These are phyloP conservation scores for Erysimum cheiri DNA, from an alignment of 441 rosid species.

Conservation along the genomic window DNA sequence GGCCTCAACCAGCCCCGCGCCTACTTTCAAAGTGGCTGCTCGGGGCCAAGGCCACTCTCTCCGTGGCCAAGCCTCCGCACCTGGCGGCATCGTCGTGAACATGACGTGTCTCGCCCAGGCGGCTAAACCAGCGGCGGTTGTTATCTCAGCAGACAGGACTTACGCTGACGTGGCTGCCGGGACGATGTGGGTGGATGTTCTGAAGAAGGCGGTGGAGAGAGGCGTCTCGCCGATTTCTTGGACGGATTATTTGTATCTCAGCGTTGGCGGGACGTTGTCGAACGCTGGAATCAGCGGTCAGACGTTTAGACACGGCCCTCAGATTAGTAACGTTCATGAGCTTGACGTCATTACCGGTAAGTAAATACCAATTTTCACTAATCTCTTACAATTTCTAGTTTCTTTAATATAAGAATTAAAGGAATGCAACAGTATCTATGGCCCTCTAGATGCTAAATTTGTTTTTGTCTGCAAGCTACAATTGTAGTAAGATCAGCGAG, in stretches of 20 bases:
- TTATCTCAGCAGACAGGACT: slow-evolving; percentile 38
- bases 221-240: slow-evolving; percentile 83
- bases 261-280: slow-evolving; percentile 93
- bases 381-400: not conserved
- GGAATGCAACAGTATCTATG: slow-evolving; percentile 1
- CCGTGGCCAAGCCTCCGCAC: slow-evolving; percentile 80
- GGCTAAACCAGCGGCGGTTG: slow-evolving; percentile 44
- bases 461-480: slow-evolving; percentile 16
- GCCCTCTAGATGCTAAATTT: not conserved
- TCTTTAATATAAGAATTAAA: not conserved
- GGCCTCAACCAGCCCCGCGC: not conserved
- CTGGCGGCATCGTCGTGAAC: slow-evolving; percentile 72
- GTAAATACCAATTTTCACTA: not conserved
- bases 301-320: slow-evolving; percentile 84
- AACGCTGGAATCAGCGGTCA: slow-evolving; percentile 96
- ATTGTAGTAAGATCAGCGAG: not conserved
- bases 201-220: slow-evolving; percentile 52
- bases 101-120: slow-evolving; percentile 59
- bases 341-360: slow-evolving; percentile 89
- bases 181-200: slow-evolving; percentile 83
- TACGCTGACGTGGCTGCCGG: slow-evolving; percentile 87
- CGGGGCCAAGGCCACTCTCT: slow-evolving; percentile 83
- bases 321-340: slow-evolving; percentile 83
- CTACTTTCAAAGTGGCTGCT: slow-evolving; percentile 65
- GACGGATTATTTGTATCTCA: slow-evolving; percentile 88